phyloP scores from a whole-genome alignment of 495 filamentous ascomycete genomes.

The Lasiosphaeria miniovina region DNA sequence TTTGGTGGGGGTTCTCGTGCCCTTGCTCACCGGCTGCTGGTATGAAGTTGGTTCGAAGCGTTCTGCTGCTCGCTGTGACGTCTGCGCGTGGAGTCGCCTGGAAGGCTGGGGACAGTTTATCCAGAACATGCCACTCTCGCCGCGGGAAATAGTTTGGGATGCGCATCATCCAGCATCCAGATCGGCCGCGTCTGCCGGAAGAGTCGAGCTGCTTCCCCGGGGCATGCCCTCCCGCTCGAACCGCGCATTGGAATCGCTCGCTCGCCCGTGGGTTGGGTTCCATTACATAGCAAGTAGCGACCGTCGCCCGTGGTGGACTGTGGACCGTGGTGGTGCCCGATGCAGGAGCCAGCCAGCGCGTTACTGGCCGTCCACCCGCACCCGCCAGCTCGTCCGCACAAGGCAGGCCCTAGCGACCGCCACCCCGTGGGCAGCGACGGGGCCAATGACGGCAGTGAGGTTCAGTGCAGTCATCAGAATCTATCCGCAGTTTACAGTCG shows the following conservation, averaged over 20 bases:
- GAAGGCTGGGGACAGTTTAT: constrained; percentile 18
- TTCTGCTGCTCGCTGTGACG: constrained; percentile 1
- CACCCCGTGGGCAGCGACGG: constrained; percentile 10
- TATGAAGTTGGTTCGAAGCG: not conserved
- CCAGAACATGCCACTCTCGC: constrained; percentile 17
- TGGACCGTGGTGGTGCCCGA: constrained; percentile 14
- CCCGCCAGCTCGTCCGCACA: constrained; percentile 10
- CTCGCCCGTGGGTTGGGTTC: constrained; percentile 19
- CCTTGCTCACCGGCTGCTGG: constrained; percentile 6
- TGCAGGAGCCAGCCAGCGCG: constrained; percentile 15
- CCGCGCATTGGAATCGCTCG: constrained; percentile 18
- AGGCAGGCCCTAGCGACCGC: constrained; percentile 2
- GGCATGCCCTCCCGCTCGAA: constrained; percentile 23
- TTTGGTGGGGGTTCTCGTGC: not conserved
- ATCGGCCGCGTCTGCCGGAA: constrained; percentile 23
- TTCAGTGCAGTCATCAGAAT: not conserved
- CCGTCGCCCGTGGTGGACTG: constrained; percentile 6
- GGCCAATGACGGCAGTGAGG: constrained; percentile 19
- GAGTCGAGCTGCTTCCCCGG: constrained; percentile 20
- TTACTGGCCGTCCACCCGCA: constrained; percentile 7
- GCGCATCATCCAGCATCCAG: constrained; percentile 28
- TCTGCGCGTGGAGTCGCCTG: constrained; percentile 5
- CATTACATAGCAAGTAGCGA: constrained; percentile 9
- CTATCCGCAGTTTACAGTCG: too few relatives aligned
- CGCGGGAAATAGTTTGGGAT: constrained; percentile 14